Base-by-base conservation (phyloP, 1,284 basidiomycete genomes). In the Chondrostereum purpureum region DNA sequence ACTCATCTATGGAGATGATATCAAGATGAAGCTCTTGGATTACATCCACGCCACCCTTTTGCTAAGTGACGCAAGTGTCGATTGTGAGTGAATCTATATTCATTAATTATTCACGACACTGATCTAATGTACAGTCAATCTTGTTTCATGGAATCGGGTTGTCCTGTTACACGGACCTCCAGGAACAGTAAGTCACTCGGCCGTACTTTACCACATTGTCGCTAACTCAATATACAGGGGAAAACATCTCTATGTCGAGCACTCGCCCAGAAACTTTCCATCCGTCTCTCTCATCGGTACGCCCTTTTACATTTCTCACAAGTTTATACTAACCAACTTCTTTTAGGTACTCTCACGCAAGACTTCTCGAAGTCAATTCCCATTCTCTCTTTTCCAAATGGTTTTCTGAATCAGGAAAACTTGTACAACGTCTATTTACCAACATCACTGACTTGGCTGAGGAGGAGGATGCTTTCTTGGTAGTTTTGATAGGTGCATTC, bases 401-500 rank as follows among this genome's bases (percentile, higher is more conserved):
- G 93, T 99, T 99, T 67, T 96, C 92, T 1, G 96, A 99, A 61
- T 95, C 92, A 0, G 96, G 96, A 20, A 99, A 99, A 66, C 81
- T 99, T 12, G 96, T 99, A 0, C 94, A 99, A 58, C 80, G 88
- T 46, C 72, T 99, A 13, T 99, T 99, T 60, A 80, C 78, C 41
- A 88, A 80, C 47, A 91, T 99, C 39, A 87, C 78, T 40, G 91
- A 94, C 54, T 78, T 98, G 66, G 78, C 80, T 0, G 92, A 94
- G 43, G 93, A 98, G 55, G 88, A 92, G 48, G 80, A 86, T 43
- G 82, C 83, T 5, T 98, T 99, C 58, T 83, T 99, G 0, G 83
- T 97, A 1, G 90, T 99, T 13, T 75, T 99, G 34, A 99, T 99
- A 43, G 94, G 92, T 91, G 49, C 35, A 60, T 53, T 35, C 20